Conservation (phyloP, 164 flowering plant genomes). For the Vitis amurensis region DNA sequence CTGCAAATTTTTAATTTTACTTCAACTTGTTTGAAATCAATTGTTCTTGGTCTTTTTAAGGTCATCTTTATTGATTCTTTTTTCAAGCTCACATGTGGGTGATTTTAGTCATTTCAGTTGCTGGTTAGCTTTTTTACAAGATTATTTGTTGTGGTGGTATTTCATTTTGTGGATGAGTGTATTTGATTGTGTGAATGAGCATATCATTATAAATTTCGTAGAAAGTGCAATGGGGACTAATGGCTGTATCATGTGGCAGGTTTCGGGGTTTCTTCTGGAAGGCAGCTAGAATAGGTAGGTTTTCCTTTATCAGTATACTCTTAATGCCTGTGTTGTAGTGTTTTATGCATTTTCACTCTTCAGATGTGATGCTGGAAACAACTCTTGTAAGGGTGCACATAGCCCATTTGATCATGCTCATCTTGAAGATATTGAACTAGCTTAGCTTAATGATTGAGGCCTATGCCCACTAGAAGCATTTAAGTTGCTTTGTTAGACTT, state of each 20-base stretch:
- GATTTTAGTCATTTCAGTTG: neutral
- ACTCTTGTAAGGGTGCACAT: too few species aligned
- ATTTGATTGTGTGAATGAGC: neutral
- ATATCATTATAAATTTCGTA: neutral
- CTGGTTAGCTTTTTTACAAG: neutral
- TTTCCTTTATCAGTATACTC: neutral
- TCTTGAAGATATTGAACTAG: neutral
- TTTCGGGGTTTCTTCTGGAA: constrained; percentile 97
- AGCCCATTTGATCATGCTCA: too few species aligned
- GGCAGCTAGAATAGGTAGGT: constrained; percentile 80
- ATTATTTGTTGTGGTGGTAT: neutral
- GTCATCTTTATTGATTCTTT: neutral
- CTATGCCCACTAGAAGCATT: neutral
- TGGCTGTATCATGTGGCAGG: constrained; percentile 35
- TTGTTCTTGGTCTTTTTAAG: neutral
- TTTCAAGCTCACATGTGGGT: neutral
- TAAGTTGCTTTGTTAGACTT: neutral
- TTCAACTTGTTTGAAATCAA: neutral
- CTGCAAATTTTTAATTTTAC: neutral
- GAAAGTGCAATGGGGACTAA: neutral
- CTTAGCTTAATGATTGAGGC: neutral
- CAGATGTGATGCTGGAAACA: too few species aligned
- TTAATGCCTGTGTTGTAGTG: too few species aligned
- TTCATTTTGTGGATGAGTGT: neutral
- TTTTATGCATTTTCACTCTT: too few species aligned